Evolutionary conservation across 208 protist genomes (phyloP).

Genomic region (Trypanosoma cruzi): DNA sequence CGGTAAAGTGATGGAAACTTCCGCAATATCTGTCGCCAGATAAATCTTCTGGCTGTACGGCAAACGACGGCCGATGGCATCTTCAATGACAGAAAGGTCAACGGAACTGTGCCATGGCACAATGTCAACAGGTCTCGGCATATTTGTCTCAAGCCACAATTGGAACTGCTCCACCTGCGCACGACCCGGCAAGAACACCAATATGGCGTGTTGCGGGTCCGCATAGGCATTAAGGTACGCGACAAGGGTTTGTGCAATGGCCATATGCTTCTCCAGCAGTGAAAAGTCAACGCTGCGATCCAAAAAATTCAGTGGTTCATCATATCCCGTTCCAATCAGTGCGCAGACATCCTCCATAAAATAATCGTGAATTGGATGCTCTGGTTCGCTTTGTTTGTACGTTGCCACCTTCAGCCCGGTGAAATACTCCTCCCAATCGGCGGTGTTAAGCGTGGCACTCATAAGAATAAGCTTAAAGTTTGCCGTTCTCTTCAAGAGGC

Average conservation of each 20-base stretch:
- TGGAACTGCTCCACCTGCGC: slow-evolving; percentile 81
- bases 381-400: slow-evolving; percentile 42
- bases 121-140: slow-evolving; percentile 89
- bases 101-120: slow-evolving; percentile 80
- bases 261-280: slow-evolving; percentile 52
- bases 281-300: slow-evolving; percentile 21
- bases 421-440: slow-evolving; percentile 76
- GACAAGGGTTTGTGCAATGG: slow-evolving; percentile 73
- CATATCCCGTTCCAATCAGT: slow-evolving; percentile 27
- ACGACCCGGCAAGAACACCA: slow-evolving; percentile 92
- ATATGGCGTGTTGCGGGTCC: slow-evolving; percentile 60
- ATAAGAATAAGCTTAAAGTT: slow-evolving; percentile 98
- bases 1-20: slow-evolving; percentile 97
- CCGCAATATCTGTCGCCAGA: slow-evolving; percentile 97
- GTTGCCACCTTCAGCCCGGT: slow-evolving; percentile 44
- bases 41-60: slow-evolving; percentile 90
- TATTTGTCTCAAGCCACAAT: slow-evolving; percentile 54
- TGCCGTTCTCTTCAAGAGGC: slow-evolving; percentile 23
- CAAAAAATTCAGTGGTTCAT: slow-evolving; percentile 18
- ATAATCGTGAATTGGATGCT: slow-evolving; percentile 81
- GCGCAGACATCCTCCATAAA: slow-evolving; percentile 83
- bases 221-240: slow-evolving; percentile 53
- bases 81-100: slow-evolving; percentile 93
- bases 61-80: slow-evolving; percentile 54
- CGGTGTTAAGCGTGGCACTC: slow-evolving; percentile 92